Conservation (phyloP, 1,284 basidiomycete species). For the Coniophora puteana region DNA sequence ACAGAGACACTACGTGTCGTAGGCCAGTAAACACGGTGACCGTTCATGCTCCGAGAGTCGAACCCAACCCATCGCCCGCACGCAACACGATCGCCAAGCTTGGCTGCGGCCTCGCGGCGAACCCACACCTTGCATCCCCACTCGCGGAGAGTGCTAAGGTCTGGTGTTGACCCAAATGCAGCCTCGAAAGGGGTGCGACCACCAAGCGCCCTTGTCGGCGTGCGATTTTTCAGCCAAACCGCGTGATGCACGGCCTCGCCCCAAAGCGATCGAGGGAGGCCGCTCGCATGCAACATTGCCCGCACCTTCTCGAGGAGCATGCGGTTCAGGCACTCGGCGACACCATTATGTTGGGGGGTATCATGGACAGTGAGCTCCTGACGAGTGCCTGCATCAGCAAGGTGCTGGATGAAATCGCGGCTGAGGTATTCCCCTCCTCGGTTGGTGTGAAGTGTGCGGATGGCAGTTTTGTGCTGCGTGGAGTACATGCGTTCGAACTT, state of each 20-base stretch:
- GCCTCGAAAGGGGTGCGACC: conserved; percentile 25
- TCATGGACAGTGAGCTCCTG: conserved; percentile 30
- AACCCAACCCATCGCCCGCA: conserved; percentile 22
- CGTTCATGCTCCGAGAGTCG: conserved; percentile 16
- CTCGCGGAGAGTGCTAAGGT: conserved; percentile 19
- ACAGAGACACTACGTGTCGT: conserved; percentile 12
- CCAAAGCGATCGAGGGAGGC: conserved; percentile 23
- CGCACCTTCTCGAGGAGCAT: conserved; percentile 27
- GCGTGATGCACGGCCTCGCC: conserved; percentile 22
- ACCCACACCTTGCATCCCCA: conserved; percentile 21
- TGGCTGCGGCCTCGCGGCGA: conserved; percentile 10
- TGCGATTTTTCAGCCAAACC: conserved; percentile 27
- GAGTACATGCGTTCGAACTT: conserved; percentile 9
- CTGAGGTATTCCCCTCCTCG: conserved; percentile 32
- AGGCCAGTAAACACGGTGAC: conserved; percentile 22
- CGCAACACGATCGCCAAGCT: conserved; percentile 11
- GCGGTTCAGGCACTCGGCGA: conserved; percentile 30
- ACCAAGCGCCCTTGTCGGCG: conserved; percentile 18
- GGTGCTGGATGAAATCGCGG: conserved; percentile 22
- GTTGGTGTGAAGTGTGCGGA: conserved; percentile 35
- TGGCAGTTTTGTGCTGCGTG: conserved; percentile 11
- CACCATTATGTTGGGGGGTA: conserved; percentile 31
- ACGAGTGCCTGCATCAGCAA: conserved; percentile 24
- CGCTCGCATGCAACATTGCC: conserved; percentile 14
- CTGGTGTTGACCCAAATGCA: conserved; percentile 20